A percentile compares a stretch with the other conserved stretches of the same genome.
Conservation (phyloP, 2,329 filamentous ascomycete species). For the Curvularia eragrostidis region DNA sequence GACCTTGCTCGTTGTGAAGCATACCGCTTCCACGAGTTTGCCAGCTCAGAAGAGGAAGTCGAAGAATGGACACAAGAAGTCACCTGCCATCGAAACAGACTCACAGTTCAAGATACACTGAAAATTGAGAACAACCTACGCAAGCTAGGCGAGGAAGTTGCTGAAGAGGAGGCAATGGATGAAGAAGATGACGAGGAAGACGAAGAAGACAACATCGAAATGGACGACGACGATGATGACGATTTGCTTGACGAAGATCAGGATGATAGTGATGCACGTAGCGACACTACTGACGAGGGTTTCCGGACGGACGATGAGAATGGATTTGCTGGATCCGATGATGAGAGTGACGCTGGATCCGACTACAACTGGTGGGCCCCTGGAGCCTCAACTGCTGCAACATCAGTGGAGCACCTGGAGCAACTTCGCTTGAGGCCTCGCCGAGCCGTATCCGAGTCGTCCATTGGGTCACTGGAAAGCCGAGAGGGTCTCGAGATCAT, state of each 20-base stretch:
- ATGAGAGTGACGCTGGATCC: constrained; percentile 68
- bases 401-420: constrained; percentile 57
- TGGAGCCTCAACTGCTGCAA: constrained; percentile 59
- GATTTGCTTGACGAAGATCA: constrained; percentile 59
- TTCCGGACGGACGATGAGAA: constrained; percentile 83
- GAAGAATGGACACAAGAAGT: constrained; percentile 90
- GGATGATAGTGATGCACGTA: constrained; percentile 48
- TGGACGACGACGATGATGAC: constrained; percentile 46
- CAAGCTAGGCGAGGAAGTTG: constrained; percentile 80
- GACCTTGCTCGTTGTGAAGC: constrained; percentile 61
- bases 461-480: constrained; percentile 59
- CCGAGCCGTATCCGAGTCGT: constrained; percentile 60
- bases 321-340: constrained; percentile 73
- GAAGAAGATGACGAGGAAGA: constrained; percentile 58
- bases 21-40: constrained; percentile 87
- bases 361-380: constrained; percentile 71
- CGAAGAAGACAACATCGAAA: constrained; percentile 51
- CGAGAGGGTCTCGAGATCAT: constrained; percentile 38
- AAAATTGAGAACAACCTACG: constrained; percentile 89
- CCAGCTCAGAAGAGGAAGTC: constrained; percentile 80
- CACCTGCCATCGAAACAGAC: constrained; percentile 67
- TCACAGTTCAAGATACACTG: constrained; percentile 90
- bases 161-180: constrained; percentile 80
- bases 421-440: constrained; percentile 56
- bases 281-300: constrained; percentile 64